phyloP scores from a whole-genome alignment of 2,329 filamentous ascomycete species.

The Talaromyces sp. region DNA sequence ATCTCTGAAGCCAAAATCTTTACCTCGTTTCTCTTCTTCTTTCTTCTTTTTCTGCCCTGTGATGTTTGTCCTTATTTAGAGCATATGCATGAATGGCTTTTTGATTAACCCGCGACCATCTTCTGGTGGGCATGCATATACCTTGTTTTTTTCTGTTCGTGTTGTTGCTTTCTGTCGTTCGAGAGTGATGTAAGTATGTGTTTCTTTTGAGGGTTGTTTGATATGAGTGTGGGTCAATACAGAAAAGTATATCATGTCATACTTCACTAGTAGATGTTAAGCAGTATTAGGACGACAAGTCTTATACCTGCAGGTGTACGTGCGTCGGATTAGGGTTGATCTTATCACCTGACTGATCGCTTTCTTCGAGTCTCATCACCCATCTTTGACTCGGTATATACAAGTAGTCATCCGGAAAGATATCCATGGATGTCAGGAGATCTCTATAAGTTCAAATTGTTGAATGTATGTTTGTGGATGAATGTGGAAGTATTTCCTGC shows the following conservation, averaged over 20 bases:
- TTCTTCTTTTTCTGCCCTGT: background rate
- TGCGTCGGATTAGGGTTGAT: background rate
- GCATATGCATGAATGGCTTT: slow-evolving; percentile 8
- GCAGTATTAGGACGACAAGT: background rate
- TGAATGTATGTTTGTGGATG: no score
- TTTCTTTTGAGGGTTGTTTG: no score
- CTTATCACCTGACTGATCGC: background rate
- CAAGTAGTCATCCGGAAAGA: no score
- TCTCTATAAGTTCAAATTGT: no score
- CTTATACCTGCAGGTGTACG: no score
- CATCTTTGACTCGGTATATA: no score
- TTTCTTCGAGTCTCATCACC: no score
- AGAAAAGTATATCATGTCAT: background rate
- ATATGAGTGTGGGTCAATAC: background rate
- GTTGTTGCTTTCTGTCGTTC: background rate
- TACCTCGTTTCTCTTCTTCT: background rate
- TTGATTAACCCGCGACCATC: background rate
- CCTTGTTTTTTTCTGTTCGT: background rate
- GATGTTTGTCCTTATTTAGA: background rate
- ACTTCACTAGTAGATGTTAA: no score
- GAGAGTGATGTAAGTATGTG: background rate
- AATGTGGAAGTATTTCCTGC: no score
- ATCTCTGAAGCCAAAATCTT: background rate
- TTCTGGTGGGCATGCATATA: background rate
- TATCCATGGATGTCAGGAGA: no score